Conservation (phyloP, 129 eudicot species). For the Pulicaria dysenterica region DNA sequence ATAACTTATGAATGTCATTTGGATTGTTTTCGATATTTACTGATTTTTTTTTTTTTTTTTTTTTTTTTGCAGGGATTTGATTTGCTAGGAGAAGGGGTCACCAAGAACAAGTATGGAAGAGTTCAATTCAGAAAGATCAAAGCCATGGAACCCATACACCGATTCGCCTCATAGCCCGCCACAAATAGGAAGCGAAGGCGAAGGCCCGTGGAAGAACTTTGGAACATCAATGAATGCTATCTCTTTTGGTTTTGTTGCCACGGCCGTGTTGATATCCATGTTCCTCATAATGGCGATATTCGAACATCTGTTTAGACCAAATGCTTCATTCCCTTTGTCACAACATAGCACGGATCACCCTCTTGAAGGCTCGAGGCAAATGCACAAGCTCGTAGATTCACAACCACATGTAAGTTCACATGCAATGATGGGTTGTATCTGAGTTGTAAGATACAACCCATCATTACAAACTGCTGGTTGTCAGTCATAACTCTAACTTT, state of each 20-base stretch:
- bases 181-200: conserved; percentile 46
- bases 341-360: conserved; percentile 36
- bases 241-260: conserved; percentile 83
- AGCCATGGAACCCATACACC: conserved; percentile 64
- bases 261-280: conserved; percentile 81
- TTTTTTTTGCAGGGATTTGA: not conserved
- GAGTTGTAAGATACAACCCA: not conserved
- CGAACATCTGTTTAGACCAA: conserved; percentile 78
- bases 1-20: not conserved
- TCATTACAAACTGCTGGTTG: no score
- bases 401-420: conserved; percentile 34
- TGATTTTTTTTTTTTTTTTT: not conserved
- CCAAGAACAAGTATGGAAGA: conserved; percentile 44
- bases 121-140: conserved; percentile 59
- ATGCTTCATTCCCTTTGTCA: conserved; percentile 57
- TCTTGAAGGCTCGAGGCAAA: conserved; percentile 41
- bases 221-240: conserved; percentile 85
- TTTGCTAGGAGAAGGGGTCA: not conserved
- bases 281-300: conserved; percentile 85
- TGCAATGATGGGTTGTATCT: conserved; percentile 10
- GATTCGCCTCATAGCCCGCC: conserved; percentile 56
- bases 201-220: conserved; percentile 67
- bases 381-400: conserved; percentile 49
- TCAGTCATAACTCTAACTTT: not conserved
- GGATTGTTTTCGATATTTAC: not conserved